Evolutionary conservation across 192 early-diverging fungal species (phyloP), one percentile per base, ranked within the genome.

Genomic region (Umbelopsis sp.): DNA sequence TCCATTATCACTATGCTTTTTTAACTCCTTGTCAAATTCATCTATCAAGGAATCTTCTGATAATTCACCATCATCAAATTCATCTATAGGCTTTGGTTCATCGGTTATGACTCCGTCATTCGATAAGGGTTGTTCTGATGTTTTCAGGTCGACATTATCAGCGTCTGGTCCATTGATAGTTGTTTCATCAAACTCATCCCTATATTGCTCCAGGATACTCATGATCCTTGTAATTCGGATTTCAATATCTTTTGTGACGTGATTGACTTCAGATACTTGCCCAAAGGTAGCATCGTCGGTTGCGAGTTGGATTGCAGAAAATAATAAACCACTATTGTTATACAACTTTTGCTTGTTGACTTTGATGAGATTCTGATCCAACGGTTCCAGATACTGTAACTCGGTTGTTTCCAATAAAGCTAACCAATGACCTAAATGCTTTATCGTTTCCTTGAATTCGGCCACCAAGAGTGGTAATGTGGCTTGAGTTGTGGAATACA

Each of bases 291-390:
- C 50, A 17, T 24, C 51, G 56, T 76, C 74, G 11, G 74, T 80
- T 10, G 73, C 34, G 12, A 66, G 49, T 36, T 80, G 79, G 10
- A 76, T 56, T 4, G 71, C 67, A 36, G 69, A 69, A 49, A 76
- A 80, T 4, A 80, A 44, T 47, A 49, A 24, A 32, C 79, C 79
- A 22, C 71, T 66, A 1, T 45, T 65, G 25, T 80, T 76, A 44
- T 74, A 80, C 38, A 80, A 71, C 11, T 69, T 73, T 66, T 80
- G 79, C 49, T 76, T 80, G 11, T 72, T 24, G 7, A 70, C 65
- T 21, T 71, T 32, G 72, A 74, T 24, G 45, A 69, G 12, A 71
- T 66, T 56, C 68, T 59, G 20, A 31, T 65, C 29, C 41, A 44
- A 29, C 67, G 49, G 29, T 71, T 59, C 32, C 43, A 51, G 26